These are phyloP conservation scores for Asclepias syriaca DNA, from an alignment of 257 asterid genomes.

Conservation along the genomic window DNA sequence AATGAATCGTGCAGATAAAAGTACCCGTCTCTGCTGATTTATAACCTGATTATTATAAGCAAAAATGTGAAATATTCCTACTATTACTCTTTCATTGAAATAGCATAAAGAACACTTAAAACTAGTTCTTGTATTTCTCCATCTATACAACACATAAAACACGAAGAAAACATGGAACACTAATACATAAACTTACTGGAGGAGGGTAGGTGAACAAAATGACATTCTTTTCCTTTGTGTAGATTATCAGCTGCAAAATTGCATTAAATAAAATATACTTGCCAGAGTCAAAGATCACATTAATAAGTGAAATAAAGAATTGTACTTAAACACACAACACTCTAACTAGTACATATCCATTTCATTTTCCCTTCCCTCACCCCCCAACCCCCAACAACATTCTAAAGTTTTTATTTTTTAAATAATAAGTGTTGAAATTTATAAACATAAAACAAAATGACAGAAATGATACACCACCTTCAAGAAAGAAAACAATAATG, in stretches of 20 bases:
- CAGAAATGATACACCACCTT: too few relatives aligned
- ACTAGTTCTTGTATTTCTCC: background rate
- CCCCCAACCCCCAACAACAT: background rate
- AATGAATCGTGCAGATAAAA: background rate
- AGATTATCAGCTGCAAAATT: conserved; percentile 58
- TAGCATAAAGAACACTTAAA: background rate
- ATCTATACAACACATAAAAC: background rate
- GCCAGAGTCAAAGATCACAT: conserved; percentile 71
- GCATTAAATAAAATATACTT: conserved; percentile 79
- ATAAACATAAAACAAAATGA: too few relatives aligned
- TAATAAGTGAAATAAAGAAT: conserved; percentile 11
- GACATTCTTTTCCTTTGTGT: conserved; percentile 79
- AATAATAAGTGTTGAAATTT: too few relatives aligned
- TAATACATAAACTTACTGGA: conserved; percentile 46
- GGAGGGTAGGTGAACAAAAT: conserved; percentile 88
- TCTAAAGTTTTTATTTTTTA: too few relatives aligned
- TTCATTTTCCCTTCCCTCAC: background rate
- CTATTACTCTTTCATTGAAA: background rate
- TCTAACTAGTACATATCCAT: background rate
- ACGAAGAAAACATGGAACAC: background rate
- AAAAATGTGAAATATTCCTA: background rate
- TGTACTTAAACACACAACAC: background rate
- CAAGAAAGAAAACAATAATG: background rate
- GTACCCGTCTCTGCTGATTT: background rate
- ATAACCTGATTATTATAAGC: background rate